Evolutionary conservation across 495 filamentous ascomycete species (phyloP), one percentile per base, ranked within the genome.

Genomic region (Podospora anserina): DNA sequence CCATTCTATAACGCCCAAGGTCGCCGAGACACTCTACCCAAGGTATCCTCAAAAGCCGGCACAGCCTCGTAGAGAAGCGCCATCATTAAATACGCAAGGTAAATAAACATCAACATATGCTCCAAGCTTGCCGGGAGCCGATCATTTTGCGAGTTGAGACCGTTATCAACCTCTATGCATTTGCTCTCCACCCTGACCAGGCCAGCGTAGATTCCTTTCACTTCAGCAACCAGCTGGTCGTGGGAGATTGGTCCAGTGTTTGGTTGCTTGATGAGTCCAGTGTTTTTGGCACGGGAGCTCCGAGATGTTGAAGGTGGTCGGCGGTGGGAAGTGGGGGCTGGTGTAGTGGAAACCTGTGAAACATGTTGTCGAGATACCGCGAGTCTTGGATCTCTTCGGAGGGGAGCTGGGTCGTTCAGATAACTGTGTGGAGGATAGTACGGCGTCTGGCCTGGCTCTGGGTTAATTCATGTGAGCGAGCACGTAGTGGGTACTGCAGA

Each of bases 11-110:
- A 9, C 81, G 78, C 1, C 86, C 89, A 3, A 94, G 77, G 76
- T 95, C 92, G 0, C 92, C 92, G 0, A 97, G 81, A 71, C 92
- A 96, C 70, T 97, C 93, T 26, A 96, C 90, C 93, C 92, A 97
- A 0, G 90, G 90, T 96, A 62, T 93, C 91, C 68, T 90, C 84
- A 72, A 93, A 96, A 0, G 83, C 78, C 2, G 88, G 85, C 0
- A 93, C 89, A 0, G 89, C 93, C 73, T 94, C 91, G 65, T 90
- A 85, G 0, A 95, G 79, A 4, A 95, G 75, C 0, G 90, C 88
- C 83, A 94, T 89, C 86, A 92, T 91, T 19, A 88, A 88, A 71
- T 94, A 94, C 0, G 92, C 90, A 23, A 92, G 75, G 68, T 92
- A 91, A 53, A 96, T 91, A 70, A 92, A 95, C 0, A 88, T 84